These are phyloP conservation scores for Eimeria acervulina DNA, from an alignment of 169 alveolate genomes.

Conservation along the genomic window DNA sequence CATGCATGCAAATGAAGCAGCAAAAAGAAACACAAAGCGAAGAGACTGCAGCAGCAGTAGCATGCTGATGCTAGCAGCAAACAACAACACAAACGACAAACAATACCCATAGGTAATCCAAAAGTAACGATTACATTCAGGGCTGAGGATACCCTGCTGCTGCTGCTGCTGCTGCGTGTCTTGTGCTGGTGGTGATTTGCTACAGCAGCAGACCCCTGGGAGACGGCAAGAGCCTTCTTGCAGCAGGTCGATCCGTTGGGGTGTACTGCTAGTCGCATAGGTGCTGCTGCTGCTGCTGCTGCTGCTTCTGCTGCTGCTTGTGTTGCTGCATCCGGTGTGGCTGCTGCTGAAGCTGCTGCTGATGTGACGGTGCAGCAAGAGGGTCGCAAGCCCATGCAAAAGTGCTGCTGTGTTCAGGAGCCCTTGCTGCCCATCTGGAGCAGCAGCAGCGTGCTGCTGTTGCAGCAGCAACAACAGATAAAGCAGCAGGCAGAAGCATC, in stretches of 20 bases:
- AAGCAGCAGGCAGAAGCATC: conserved; percentile 43
- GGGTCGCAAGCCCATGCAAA: neutral
- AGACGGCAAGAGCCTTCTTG: conserved; percentile 36
- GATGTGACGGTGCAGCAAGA: neutral
- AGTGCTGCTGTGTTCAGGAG: neutral
- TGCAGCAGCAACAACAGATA: neutral
- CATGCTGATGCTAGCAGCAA: too few relatives aligned
- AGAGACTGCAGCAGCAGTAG: too few relatives aligned
- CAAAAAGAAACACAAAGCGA: too few relatives aligned
- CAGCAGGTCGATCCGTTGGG: conserved; percentile 23
- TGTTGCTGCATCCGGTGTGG: neutral
- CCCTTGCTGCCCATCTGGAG: conserved; percentile 52
- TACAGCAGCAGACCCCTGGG: conserved; percentile 60
- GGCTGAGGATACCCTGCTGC: neutral
- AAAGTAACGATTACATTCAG: neutral
- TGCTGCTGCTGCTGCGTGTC: neutral
- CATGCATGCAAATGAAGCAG: neutral
- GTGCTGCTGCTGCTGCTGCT: conserved; percentile 37
- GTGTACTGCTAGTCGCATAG: conserved; percentile 39
- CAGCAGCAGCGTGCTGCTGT: conserved; percentile 17
- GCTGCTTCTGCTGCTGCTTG: neutral
- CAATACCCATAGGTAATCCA: neutral
- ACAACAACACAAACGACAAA: neutral
- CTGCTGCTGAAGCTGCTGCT: neutral
- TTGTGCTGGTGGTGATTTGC: neutral